Base-by-base conservation (phyloP, 305 asterid genomes). In the Plantago coronopus region DNA sequence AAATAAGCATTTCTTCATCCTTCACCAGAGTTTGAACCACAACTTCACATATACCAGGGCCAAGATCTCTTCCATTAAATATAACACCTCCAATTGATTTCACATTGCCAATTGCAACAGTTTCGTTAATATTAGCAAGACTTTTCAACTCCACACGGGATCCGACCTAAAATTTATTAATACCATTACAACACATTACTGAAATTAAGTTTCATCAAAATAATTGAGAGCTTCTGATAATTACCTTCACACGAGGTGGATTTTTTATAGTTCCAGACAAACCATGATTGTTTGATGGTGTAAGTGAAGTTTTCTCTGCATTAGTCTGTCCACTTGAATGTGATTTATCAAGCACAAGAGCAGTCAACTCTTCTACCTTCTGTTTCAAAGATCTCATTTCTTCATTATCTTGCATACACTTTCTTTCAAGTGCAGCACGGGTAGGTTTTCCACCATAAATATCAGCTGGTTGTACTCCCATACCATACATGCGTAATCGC, bases 371-470 rank as follows among this genome's bases (percentile, higher is more conserved):
- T 29, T 61, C 57, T 0, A 29, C 1, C n/a, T 48, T 29, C 1
- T 27, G 34, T 25, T 61, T 61, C 16, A 61, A 4, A 25, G 68
- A 54, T 53, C 61, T 38, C 23, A 50, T 38, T 42, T 61, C 23
- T 48, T 43, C 17, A 11, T 48, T 20, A 20, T 27, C 17, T 48
- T 63, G 27, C 61, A 63, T 51, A 4, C 53, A 34, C n/a, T 20
- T 17, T 51, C 60, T 63, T 12, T 16, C 23, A 40, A 34, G 31
- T 43, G 19, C 43, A 23, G 17, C 54, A 25, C 54, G 68, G n/a
- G 53, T 51, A 21, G 61, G 45, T 2, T 40, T 29, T 17, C 3
- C 4, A 4, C 62, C 55, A 13, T 14, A 44, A 0, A 54, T 34
- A 8, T 64, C 47, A 9, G 55, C 18, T 44, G n/a, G 29, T 5